Evolutionary conservation across 768 basidiomycete species (phyloP), one percentile per base, ranked within the genome.

Genomic region (Boletus eberwhitei): DNA sequence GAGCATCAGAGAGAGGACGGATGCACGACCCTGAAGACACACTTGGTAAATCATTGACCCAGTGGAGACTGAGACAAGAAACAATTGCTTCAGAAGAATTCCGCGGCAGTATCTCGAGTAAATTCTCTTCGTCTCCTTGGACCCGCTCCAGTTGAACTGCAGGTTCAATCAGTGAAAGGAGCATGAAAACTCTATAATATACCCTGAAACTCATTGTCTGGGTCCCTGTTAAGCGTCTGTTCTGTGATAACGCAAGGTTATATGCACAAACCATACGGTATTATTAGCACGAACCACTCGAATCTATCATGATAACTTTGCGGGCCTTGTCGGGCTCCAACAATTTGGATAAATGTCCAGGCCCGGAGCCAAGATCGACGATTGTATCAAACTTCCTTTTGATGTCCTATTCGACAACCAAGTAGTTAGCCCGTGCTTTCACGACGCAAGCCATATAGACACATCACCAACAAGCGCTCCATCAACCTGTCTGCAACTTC

Each of bases 21-120:
- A 22, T 36, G 13, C 5, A 48, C n/a, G 40, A 40, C n/a, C 7
- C 4, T 22, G 6, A 36, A 31, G 44, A 62, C 78, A 26, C 32
- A 91, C 95, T 93, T 57, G 94, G 96, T 7, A 99, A 80, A 73
- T 99, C 97, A 62, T 98, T 98, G 13, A 97, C 84, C 97, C 97
- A 99, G 59, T 99, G 97, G 40, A 98, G 77, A 61, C 86, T 88
- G 4, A 97, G 79, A 67, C 92, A 95, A 13, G 93, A 95, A 24
- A 97, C 85, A 43, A 98, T 83, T 17, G 90, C 93, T 65, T 98
- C 96, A 66, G 95, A 88, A 14, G 92, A 90, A 56, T 88, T 80
- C 3, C 76, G 83, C 5, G 79, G 75, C 12, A 98, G 74, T 19
- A 76, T 69, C 40, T 82, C 73, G 2, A 95, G 77, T 2, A 98